Evolutionary conservation across 2,329 filamentous ascomycete genomes (phyloP).

Genomic region (Colletotrichum zoysiae): DNA sequence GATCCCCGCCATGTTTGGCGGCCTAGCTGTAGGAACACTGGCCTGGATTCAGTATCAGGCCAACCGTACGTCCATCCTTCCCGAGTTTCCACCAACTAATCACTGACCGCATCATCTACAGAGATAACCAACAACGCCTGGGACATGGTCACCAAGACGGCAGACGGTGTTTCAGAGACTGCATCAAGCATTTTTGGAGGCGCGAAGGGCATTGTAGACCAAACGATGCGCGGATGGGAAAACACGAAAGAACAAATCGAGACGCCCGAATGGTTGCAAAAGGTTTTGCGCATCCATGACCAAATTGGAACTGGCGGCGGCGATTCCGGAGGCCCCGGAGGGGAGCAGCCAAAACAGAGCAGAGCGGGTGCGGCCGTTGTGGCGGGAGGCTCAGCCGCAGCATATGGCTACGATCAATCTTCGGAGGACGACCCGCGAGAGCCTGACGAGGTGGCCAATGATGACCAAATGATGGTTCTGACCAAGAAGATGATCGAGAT

Average conservation of each 20-base stretch:
- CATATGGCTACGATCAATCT: constrained; percentile 81
- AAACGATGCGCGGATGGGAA: constrained; percentile 85
- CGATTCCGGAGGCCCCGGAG: constrained; percentile 62
- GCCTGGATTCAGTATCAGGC: constrained; percentile 98
- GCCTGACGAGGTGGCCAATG: constrained; percentile 77
- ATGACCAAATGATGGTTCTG: constrained; percentile 99
- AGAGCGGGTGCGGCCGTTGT: constrained; percentile 71
- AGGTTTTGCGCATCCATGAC: constrained; percentile 74
- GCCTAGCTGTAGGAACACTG: constrained; percentile 85
- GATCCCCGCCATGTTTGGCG: constrained; percentile 91
- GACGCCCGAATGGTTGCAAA: constrained; percentile 81
- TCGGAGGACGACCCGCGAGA: constrained; percentile 73
- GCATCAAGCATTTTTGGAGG: constrained; percentile 79
- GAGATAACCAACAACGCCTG: constrained; percentile 83
- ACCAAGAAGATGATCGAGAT: constrained; percentile 99
- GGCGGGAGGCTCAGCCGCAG: constrained; percentile 79
- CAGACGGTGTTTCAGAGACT: constrained; percentile 76
- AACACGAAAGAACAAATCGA: constrained; percentile 84
- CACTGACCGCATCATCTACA: constrained; percentile 45
- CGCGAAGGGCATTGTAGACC: constrained; percentile 80
- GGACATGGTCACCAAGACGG: constrained; percentile 80
- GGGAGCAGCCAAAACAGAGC: constrained; percentile 70
- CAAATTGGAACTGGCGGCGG: constrained; percentile 65
- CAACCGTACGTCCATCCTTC: constrained; percentile 71
- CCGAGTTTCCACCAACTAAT: not conserved